Evolutionary conservation across 495 filamentous ascomycete species (phyloP).

Genomic region (Annulohypoxylon stygium): DNA sequence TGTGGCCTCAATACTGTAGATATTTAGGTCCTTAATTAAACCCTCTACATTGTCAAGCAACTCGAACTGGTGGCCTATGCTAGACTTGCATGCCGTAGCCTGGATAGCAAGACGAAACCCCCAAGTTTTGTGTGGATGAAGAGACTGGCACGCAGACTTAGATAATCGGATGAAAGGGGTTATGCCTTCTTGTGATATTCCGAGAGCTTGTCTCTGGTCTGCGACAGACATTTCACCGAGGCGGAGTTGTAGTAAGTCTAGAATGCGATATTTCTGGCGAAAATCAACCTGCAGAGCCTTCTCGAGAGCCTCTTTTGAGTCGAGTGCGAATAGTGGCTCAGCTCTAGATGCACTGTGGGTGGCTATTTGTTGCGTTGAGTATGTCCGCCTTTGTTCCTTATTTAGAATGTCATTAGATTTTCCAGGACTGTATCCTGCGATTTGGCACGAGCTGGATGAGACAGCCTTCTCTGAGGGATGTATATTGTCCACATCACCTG

Average conservation of each 20-base stretch:
- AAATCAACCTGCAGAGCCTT: conserved; percentile 42
- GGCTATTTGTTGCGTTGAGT: conserved; percentile 30
- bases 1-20: conserved; percentile 51
- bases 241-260: conserved; percentile 42
- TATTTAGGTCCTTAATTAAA: conserved; percentile 48
- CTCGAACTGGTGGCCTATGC: not conserved
- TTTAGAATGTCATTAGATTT: conserved; percentile 33
- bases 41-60: conserved; percentile 16
- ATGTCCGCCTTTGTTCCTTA: conserved; percentile 39
- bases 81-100: conserved; percentile 31
- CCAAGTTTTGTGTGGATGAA: conserved; percentile 50
- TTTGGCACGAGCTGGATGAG: conserved; percentile 35
- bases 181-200: not conserved
- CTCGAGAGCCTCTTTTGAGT: conserved; percentile 26
- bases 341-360: not conserved
- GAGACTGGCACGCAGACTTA: conserved; percentile 40
- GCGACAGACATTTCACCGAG: conserved; percentile 26
- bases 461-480: conserved; percentile 51
- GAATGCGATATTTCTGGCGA: conserved; percentile 44
- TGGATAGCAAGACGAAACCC: conserved; percentile 50
- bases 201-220: conserved; percentile 8
- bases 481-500: conserved; percentile 37
- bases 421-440: conserved; percentile 6
- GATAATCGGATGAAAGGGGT: conserved; percentile 47
- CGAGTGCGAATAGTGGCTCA: conserved; percentile 30